These are phyloP conservation scores for Xerocomellus dryophilus DNA, from an alignment of 768 basidiomycete species.

Conservation along the genomic window DNA sequence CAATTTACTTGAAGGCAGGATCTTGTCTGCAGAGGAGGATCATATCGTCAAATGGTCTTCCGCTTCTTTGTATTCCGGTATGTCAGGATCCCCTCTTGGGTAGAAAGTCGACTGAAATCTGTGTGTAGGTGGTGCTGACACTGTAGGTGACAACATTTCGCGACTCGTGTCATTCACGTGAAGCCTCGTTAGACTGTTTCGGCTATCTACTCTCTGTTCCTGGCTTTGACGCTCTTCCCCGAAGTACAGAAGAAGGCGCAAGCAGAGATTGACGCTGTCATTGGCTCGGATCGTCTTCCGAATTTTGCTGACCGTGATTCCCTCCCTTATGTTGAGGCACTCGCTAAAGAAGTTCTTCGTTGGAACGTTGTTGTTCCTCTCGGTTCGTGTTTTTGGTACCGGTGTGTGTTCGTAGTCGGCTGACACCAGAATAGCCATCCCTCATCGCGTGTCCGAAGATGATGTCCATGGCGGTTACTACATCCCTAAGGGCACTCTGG, in stretches of 20 bases:
- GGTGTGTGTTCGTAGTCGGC: conserved; percentile 12
- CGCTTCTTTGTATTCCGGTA: conserved; percentile 32
- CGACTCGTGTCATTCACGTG: conserved; percentile 1
- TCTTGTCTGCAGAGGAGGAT: conserved; percentile 53
- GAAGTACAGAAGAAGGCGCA: conserved; percentile 58
- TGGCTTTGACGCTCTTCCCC: conserved; percentile 58
- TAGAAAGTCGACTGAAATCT: background rate
- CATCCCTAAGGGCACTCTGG: conserved; percentile 47
- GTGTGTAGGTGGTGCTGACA: conserved; percentile 46
- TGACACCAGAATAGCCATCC: conserved; percentile 32
- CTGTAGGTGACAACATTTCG: conserved; percentile 23
- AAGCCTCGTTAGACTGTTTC: conserved; percentile 53
- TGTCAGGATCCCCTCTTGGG: conserved; percentile 11
- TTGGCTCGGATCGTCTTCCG: conserved; percentile 60
- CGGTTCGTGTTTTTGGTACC: conserved; percentile 33
- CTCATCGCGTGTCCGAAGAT: conserved; percentile 57
- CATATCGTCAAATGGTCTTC: conserved; percentile 60
- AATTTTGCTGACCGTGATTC: conserved; percentile 54
- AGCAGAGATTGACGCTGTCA: conserved; percentile 55
- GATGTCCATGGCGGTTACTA: conserved; percentile 61
- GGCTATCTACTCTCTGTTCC: conserved; percentile 56
- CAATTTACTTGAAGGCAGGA: conserved; percentile 50
- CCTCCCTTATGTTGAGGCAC: conserved; percentile 60
- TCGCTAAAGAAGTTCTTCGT: conserved; percentile 54
- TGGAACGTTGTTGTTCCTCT: conserved; percentile 41